Percentiles rank a stretch among this genome's conserved stretches.
Evolutionary conservation across 208 protist genomes (phyloP).

Genomic region (Strigomonas galati): DNA sequence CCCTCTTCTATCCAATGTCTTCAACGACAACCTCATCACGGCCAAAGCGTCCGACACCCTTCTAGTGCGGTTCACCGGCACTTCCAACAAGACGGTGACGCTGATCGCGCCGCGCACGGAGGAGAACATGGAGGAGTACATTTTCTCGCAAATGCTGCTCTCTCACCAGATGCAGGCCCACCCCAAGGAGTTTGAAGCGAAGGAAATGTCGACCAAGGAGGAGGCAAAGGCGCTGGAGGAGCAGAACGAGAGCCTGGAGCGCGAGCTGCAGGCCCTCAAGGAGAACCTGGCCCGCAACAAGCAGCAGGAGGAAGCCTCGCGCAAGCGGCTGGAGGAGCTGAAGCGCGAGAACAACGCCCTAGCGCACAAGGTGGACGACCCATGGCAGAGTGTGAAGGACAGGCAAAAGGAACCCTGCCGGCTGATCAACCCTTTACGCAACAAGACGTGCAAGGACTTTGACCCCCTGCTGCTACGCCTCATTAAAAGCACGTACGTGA

Average conservation of each 20-base stretch:
- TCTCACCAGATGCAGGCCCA: constrained; percentile 42
- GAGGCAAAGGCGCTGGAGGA: constrained; percentile 33
- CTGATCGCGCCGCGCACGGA: constrained; percentile 27
- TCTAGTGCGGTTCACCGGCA: constrained; percentile 12
- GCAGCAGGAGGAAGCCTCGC: constrained; percentile 43
- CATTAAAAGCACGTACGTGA: constrained; percentile 80
- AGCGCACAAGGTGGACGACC: constrained; percentile 28
- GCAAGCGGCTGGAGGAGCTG: constrained; percentile 61
- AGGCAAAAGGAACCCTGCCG: constrained; percentile 35
- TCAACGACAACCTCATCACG: constrained; percentile 24
- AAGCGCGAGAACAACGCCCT: constrained; percentile 34
- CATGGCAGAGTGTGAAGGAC: constrained; percentile 39
- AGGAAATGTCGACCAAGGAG: constrained; percentile 28
- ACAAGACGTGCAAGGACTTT: constrained; percentile 74
- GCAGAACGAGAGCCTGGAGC: constrained; percentile 53
- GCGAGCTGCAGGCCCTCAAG: constrained; percentile 62
- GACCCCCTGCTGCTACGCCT: constrained; percentile 71
- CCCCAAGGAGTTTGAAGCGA: constrained; percentile 59
- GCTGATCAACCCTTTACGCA: constrained; percentile 57
- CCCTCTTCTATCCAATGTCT: constrained; percentile 43
- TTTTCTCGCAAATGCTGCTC: constrained; percentile 43
- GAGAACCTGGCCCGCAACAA: constrained; percentile 58
- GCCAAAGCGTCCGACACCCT: constrained; percentile 10
- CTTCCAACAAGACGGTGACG: constrained; percentile 20
- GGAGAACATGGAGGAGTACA: constrained; percentile 40